phyloP scores from a whole-genome alignment of 208 protist genomes.

The Wallacemonas sp. region DNA sequence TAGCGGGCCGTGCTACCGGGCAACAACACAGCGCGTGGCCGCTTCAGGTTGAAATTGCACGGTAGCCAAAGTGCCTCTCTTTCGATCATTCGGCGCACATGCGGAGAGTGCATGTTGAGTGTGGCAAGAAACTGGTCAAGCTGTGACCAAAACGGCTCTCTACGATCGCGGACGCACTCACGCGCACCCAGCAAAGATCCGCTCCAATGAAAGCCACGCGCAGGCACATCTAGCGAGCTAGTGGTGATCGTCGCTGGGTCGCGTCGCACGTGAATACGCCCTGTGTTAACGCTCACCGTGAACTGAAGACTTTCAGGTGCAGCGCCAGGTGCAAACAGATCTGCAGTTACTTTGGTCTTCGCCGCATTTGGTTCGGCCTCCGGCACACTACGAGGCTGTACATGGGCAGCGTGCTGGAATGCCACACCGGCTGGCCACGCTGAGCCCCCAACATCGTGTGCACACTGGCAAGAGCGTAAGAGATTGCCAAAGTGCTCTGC shows the following conservation, averaged over 20 bases:
- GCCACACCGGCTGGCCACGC: not conserved
- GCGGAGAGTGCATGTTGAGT: slow-evolving; percentile 24
- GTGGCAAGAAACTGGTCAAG: slow-evolving; percentile 49
- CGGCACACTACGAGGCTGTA: not conserved
- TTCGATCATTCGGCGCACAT: slow-evolving; percentile 26
- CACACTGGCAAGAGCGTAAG: slow-evolving; percentile 22
- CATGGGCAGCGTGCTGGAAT: slow-evolving; percentile 2
- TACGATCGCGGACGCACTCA: slow-evolving; percentile 31
- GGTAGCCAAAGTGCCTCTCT: slow-evolving; percentile 26
- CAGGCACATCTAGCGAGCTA: too few species aligned
- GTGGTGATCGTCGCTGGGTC: not conserved
- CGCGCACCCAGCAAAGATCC: slow-evolving; percentile 44
- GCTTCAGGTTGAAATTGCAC: slow-evolving; percentile 11
- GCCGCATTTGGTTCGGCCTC: not conserved
- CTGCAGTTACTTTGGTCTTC: slow-evolving; percentile 6
- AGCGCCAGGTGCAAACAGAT: not conserved
- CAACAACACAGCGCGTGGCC: not conserved
- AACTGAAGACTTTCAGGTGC: slow-evolving; percentile 17
- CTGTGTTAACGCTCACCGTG: slow-evolving; percentile 61
- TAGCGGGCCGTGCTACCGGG: slow-evolving; percentile 20
- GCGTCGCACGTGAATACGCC: slow-evolving; percentile 52
- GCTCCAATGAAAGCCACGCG: slow-evolving; percentile 15
- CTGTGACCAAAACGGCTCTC: slow-evolving; percentile 44
- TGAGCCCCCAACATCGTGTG: slow-evolving; percentile 1
- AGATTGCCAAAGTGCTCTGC: slow-evolving; percentile 54